phyloP scores from a whole-genome alignment of 306 rosid species.

The Quercus glauca region DNA sequence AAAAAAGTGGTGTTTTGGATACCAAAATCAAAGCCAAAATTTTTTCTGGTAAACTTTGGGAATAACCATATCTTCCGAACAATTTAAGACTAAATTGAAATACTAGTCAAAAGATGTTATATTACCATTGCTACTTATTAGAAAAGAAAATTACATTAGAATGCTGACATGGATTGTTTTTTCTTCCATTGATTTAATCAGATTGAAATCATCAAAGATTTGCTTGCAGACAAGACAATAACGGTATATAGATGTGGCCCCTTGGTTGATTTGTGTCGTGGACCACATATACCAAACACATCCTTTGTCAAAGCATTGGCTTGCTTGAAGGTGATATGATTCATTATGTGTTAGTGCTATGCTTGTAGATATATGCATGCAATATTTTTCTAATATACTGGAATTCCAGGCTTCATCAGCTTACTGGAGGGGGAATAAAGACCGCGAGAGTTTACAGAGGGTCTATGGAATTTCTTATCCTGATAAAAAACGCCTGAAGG shows the following conservation, averaged over 20 bases:
- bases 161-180: background rate
- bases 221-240: slow-evolving; percentile 87
- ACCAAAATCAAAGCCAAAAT: too few species aligned
- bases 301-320: slow-evolving; percentile 93
- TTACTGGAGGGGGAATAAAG: slow-evolving; percentile 93
- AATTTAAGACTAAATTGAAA: too few species aligned
- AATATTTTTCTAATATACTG: slow-evolving; percentile 13
- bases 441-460: slow-evolving; percentile 91
- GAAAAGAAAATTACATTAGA: background rate
- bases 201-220: slow-evolving; percentile 93
- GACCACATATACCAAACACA: slow-evolving; percentile 96
- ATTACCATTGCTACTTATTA: background rate
- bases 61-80: too few species aligned
- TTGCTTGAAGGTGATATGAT: slow-evolving; percentile 67
- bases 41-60: too few species aligned
- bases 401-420: slow-evolving; percentile 91
- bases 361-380: background rate
- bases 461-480: slow-evolving; percentile 98
- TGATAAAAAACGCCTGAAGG: slow-evolving; percentile 88
- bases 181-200: slow-evolving; percentile 29
- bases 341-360: slow-evolving; percentile 11
- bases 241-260: slow-evolving; percentile 98
- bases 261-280: slow-evolving; percentile 91
- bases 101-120: background rate
- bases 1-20: too few species aligned